Percentiles rank a stretch among this genome's conserved stretches.
Conservation (phyloP, 139 green algal genomes). For the Chloropicon primus region DNA sequence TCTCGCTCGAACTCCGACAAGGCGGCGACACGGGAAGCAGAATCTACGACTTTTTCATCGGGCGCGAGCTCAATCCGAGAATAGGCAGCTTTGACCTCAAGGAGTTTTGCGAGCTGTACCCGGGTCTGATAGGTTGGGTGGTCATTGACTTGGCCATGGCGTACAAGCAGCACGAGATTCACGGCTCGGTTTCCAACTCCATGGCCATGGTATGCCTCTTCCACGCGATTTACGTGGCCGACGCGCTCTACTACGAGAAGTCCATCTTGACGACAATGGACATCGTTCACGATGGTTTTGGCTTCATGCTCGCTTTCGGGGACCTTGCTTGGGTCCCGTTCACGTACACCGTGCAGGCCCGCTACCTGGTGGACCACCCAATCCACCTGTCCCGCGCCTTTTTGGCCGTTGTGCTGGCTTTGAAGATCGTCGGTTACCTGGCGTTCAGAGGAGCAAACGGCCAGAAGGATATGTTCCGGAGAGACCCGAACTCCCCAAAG, state of each 20-base stretch:
- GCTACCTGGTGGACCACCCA: constrained; percentile 55
- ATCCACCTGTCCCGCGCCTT: constrained; percentile 26
- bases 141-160: constrained; percentile 46
- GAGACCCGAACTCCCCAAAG: constrained; percentile 44
- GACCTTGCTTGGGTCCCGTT: constrained; percentile 96
- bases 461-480: constrained; percentile 84
- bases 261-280: constrained; percentile 95
- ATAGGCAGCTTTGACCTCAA: constrained; percentile 70
- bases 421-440: constrained; percentile 71
- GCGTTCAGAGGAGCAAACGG: constrained; percentile 88
- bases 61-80: constrained; percentile 76
- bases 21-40: constrained; percentile 34
- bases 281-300: constrained; percentile 95
- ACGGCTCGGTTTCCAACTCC: constrained; percentile 31
- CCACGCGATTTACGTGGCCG: constrained; percentile 50
- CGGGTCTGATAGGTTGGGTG: constrained; percentile 59
- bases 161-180: constrained; percentile 42
- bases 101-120: constrained; percentile 87
- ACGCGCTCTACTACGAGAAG: constrained; percentile 57
- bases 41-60: constrained; percentile 87
- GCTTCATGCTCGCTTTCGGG: constrained; percentile 96
- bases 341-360: constrained; percentile 76
- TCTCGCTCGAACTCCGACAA: background rate
- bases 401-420: constrained; percentile 29
- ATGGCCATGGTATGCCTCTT: constrained; percentile 74